Base-by-base conservation (phyloP, 441 rosid genomes). In the Jatropha multifida region DNA sequence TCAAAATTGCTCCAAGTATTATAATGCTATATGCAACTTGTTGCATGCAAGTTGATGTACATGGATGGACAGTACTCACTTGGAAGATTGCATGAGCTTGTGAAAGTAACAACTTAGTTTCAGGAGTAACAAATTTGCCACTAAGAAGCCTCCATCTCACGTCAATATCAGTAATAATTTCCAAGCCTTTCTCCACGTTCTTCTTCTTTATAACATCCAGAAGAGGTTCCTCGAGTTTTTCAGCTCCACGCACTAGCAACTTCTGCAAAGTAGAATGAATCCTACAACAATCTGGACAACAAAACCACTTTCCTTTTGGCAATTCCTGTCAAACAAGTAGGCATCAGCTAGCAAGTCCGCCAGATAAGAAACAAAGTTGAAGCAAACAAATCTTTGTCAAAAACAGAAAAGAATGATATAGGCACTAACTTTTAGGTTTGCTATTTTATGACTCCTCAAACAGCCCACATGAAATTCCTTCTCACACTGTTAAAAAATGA, bases 381-480 rank as follows among this genome's bases (percentile, higher is more conserved):
- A 40, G 46, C 55, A 26, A 18, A 32, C 14, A 10, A 46, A 65
- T 68, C 40, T 44, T 73, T 32, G 67, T 62, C 18, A 60, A 73
- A 61, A n/a, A 14, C 41, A 23, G 17, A 1, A 32, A 38, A 44
- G 42, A 40, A 68, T 46, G 12, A 37, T 60, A 59, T 26, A 51
- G 48, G 56, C 37, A 64, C 83, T 51, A 40, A 89, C 96, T 93
- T 87, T 88, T 60, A 91, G 77, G 79, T 80, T 88, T 67, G 93
- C 91, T 78, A 89, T 88, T 81, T 88, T 89, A 80, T 83, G 87
- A 74, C 81, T 90, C 82, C 87, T 85, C 83, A 91, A 85, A 79
- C 96, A 91, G 76, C 96, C 93, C 73, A 91, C 87, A 60, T 91
- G 96, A 86, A 80, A 89, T 82, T 91, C 93, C 85, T 88, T 89